phyloP scores from a whole-genome alignment of 352 stramenopile species.

The Pythium utonaiense region DNA sequence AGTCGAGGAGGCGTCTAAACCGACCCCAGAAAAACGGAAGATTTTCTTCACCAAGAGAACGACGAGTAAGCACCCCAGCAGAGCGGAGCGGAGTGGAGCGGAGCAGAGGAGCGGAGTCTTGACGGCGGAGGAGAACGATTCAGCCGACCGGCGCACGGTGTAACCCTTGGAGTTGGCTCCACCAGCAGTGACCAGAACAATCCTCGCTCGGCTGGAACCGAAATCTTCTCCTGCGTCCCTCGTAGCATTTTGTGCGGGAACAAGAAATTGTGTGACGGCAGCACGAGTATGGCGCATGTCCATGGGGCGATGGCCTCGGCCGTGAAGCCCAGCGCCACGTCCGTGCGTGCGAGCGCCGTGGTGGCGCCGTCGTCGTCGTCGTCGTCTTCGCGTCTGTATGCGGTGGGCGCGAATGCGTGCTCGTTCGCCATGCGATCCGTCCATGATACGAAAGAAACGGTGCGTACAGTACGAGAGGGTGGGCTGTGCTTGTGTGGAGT shows the following conservation, averaged over 20 bases:
- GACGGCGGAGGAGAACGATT: neutral
- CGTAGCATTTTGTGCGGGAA: conserved; percentile 4
- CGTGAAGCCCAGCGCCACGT: conserved; percentile 3
- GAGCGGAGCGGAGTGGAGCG: conserved; percentile 11
- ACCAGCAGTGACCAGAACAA: neutral
- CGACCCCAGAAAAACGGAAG: neutral
- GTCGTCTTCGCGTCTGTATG: conserved; percentile 23
- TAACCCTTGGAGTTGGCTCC: neutral
- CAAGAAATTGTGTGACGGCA: neutral
- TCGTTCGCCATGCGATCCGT: conserved; percentile 61
- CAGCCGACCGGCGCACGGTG: neutral
- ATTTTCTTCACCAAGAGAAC: neutral
- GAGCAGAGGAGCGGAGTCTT: neutral
- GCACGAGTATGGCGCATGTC: conserved; percentile 16
- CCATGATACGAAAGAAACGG: conserved; percentile 70
- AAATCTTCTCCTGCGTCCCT: conserved; percentile 4
- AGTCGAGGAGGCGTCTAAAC: neutral
- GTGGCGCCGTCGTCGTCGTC: no score
- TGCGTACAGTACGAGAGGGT: conserved; percentile 17
- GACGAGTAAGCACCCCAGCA: no score
- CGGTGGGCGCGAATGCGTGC: conserved; percentile 40
- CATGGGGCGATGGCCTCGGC: conserved; percentile 15
- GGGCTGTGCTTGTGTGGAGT: neutral
- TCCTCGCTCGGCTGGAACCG: neutral
- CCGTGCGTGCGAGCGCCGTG: no score